A percentile compares a stretch with the other conserved stretches of the same genome.
phyloP scores from a whole-genome alignment of 2,329 filamentous ascomycete species.

The Scytalidium lignicola region DNA sequence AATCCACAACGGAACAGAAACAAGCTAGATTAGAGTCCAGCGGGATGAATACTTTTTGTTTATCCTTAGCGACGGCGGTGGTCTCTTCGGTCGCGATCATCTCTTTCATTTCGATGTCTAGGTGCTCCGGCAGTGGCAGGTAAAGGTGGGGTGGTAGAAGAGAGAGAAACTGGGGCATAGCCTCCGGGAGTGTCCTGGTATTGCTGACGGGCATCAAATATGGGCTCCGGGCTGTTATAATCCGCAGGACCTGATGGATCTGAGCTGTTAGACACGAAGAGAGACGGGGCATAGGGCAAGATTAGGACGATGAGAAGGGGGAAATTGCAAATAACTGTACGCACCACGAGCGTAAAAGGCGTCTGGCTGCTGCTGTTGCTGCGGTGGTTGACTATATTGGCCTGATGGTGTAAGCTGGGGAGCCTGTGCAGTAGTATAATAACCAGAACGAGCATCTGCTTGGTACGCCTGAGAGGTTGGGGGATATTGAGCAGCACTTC shows the following conservation, averaged over 20 bases:
- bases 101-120: slow-evolving; percentile 19
- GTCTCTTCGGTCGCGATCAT: slow-evolving; percentile 13
- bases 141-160: slow-evolving; percentile 14
- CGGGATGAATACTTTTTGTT: slow-evolving; percentile 2
- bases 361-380: slow-evolving; percentile 39
- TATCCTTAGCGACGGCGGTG: slow-evolving; percentile 14
- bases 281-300: slow-evolving; percentile 3
- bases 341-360: slow-evolving; percentile 56
- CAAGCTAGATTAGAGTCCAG: slow-evolving; percentile 5
- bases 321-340: slow-evolving; percentile 34
- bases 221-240: slow-evolving; percentile 10
- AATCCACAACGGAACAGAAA: slow-evolving; percentile 14
- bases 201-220: slow-evolving; percentile 15
- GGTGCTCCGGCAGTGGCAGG: slow-evolving; percentile 16
- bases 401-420: slow-evolving; percentile 31
- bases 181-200: slow-evolving; percentile 19
- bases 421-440: slow-evolving; percentile 15
- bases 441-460: slow-evolving; percentile 9
- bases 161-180: slow-evolving; percentile 15
- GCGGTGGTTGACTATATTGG: slow-evolving; percentile 24
- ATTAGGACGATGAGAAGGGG: slow-evolving; percentile 6
- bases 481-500: slow-evolving; percentile 13
- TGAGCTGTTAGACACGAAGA: slow-evolving; percentile 27
- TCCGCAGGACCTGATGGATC: slow-evolving; percentile 17
- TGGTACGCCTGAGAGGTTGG: slow-evolving; percentile 10